Evolutionary conservation across 2,329 filamentous ascomycete species (phyloP).

Genomic region (Fusarium sp.): DNA sequence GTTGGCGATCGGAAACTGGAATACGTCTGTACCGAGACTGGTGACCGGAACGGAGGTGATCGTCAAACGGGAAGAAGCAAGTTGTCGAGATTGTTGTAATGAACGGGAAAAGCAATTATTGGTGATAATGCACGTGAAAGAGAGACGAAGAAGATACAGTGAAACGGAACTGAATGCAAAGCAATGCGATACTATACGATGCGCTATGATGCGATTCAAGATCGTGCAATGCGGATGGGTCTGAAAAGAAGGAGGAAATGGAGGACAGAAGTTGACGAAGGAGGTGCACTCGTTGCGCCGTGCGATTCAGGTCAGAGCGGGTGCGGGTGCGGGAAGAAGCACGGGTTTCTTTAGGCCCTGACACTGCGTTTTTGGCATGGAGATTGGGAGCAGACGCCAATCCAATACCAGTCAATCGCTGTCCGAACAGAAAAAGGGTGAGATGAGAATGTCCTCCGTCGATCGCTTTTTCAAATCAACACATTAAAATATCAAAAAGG

Average conservation of each 20-base stretch:
- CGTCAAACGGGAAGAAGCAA: conserved; percentile 33
- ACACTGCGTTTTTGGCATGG: conserved; percentile 10
- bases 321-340: conserved; percentile 30
- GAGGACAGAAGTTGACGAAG: conserved; percentile 18
- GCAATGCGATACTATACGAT: conserved; percentile 18
- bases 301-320: conserved; percentile 40
- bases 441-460: not conserved
- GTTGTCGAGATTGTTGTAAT: conserved; percentile 19
- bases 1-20: conserved; percentile 21
- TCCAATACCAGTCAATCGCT: not conserved
- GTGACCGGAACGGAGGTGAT: conserved; percentile 25
- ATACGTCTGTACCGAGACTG: conserved; percentile 15
- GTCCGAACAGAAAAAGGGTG: not conserved
- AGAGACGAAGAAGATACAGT: conserved; percentile 29
- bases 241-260: conserved; percentile 32
- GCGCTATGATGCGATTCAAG: conserved; percentile 4
- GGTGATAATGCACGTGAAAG: conserved; percentile 28
- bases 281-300: conserved; percentile 38
- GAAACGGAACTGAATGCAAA: not conserved
- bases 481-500: conserved; percentile 1
- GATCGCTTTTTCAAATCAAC: not conserved
- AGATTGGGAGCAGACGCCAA: not conserved
- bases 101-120: conserved; percentile 38
- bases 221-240: conserved; percentile 29
- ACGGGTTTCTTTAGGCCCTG: conserved; percentile 31